A percentile compares a stretch with the other conserved stretches of the same genome.
These are phyloP conservation scores for Graphilbum fragrans DNA, from an alignment of 2,329 filamentous ascomycete genomes.

Conservation along the genomic window DNA sequence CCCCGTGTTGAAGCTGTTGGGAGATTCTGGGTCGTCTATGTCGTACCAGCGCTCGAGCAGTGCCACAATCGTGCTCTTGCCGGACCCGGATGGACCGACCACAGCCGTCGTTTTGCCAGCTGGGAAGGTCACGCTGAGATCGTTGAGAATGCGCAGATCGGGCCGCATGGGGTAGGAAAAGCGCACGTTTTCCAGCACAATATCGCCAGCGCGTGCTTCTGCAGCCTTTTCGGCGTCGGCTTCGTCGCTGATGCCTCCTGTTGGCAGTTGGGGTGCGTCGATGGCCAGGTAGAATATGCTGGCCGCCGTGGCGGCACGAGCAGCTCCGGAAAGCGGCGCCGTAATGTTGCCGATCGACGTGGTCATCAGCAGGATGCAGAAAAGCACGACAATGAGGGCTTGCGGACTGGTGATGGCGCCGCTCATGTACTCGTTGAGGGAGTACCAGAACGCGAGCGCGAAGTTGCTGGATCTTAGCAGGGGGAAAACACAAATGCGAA, in stretches of 20 bases:
- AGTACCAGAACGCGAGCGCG: conserved; percentile 50
- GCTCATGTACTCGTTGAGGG: conserved; percentile 30
- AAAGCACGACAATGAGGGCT: conserved; percentile 42
- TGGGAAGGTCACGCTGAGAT: conserved; percentile 44
- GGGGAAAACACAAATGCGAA: conserved; percentile 38
- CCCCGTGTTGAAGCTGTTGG: conserved; percentile 22
- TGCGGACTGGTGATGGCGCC: conserved; percentile 39
- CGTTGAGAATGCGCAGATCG: conserved; percentile 50
- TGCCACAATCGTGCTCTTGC: conserved; percentile 64
- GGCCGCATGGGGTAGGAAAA: conserved; percentile 62
- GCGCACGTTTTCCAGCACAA: conserved; percentile 50
- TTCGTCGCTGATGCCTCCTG: conserved; percentile 30
- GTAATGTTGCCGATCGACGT: conserved; percentile 44
- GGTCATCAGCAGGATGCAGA: conserved; percentile 44
- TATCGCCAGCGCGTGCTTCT: conserved; percentile 29
- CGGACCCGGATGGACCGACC: conserved; percentile 60
- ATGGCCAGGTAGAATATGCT: conserved; percentile 44
- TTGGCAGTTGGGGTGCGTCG: conserved; percentile 32
- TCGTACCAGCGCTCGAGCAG: conserved; percentile 55
- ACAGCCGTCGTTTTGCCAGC: conserved; percentile 60
- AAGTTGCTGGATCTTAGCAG: conserved; percentile 30
- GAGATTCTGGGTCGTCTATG: conserved; percentile 14
- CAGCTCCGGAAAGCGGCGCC: conserved; percentile 40
- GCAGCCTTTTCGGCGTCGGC: conserved; percentile 23
- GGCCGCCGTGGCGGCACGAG: conserved; percentile 41